Evolutionary conservation across 2,329 filamentous ascomycete genomes (phyloP).

Genomic region (Penicillium sp.): DNA sequence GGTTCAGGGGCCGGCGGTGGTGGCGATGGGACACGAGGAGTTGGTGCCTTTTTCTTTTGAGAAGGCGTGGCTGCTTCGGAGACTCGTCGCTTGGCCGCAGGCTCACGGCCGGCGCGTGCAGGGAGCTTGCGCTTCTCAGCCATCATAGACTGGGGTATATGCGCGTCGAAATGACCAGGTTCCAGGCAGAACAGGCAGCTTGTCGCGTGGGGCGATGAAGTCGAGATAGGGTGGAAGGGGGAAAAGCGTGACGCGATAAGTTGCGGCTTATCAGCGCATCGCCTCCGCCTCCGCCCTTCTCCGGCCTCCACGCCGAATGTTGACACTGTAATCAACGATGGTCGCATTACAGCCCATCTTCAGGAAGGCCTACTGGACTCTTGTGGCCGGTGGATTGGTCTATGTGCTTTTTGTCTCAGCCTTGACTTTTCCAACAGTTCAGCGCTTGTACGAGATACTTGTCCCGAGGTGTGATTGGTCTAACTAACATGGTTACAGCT

Average conservation of each 20-base stretch:
- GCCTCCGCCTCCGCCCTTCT: slow-evolving; percentile 18
- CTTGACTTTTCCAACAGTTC: slow-evolving; percentile 72
- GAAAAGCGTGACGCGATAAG: slow-evolving; percentile 30
- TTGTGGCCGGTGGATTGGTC: slow-evolving; percentile 65
- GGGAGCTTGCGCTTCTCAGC: slow-evolving; percentile 53
- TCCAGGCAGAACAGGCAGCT: not conserved
- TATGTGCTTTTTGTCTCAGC: slow-evolving; percentile 72
- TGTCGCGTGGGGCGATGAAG: not conserved
- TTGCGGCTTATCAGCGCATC: slow-evolving; percentile 23
- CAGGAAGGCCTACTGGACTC: slow-evolving; percentile 60
- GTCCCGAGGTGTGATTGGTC: not conserved
- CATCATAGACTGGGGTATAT: slow-evolving; percentile 32
- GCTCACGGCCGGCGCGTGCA: slow-evolving; percentile 52
- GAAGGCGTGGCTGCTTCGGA: slow-evolving; percentile 46
- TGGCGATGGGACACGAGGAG: slow-evolving; percentile 37
- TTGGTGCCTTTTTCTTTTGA: slow-evolving; percentile 46
- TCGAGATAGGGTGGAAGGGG: slow-evolving; percentile 20
- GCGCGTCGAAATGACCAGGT: not conserved
- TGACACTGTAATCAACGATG: slow-evolving; percentile 31
- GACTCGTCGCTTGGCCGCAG: slow-evolving; percentile 51
- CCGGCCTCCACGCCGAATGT: slow-evolving; percentile 10
- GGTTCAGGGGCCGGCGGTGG: slow-evolving; percentile 38
- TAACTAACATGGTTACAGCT: slow-evolving; percentile 57
- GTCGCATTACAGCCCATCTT: slow-evolving; percentile 54
- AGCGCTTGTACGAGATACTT: slow-evolving; percentile 71